Base-by-base conservation (phyloP, 2,329 filamentous ascomycete species). In the Fusarium sp. region DNA sequence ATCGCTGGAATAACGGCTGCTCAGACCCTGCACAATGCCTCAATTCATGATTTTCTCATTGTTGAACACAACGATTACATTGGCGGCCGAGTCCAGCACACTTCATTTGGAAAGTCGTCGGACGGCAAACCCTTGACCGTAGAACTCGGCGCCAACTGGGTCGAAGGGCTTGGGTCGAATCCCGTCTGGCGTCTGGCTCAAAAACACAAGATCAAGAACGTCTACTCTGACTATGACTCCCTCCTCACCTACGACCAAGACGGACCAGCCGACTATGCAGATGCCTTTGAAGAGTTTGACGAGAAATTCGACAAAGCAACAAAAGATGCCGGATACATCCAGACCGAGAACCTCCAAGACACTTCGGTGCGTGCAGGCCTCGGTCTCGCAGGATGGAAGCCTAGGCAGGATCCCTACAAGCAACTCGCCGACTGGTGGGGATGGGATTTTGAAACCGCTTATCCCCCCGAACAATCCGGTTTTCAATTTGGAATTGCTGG, bases 81-180 rank as follows among this genome's bases (percentile, higher is more conserved):
- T 66, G 91, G 92, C 2, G 92, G 92, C 2, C 87, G 91, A 8
- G 86, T 91, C 38, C 82, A 82, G 18, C 87, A 92, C 68, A 86
- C 86, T 0, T 82, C 84, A 0, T 92, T 93, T 75, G 91, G 91
- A 8, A 81, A 84, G 18, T 79, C 81, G 6, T 33, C 81, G 0
- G 82, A 88, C 38, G 89, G 89, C 0, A 83, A 86, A 0, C 86
- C 89, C 0, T 91, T 90, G 68, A 85, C 84, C 0, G 84, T 94
- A 11, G 92, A 93, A 79, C 82, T 92, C 1, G 92, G 92, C 2
- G 91, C 92, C 8, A 94, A 93, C 70, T 94, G 92, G 92, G 80
- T 86, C 0, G 78, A 82, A 6, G 75, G 69, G 1, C 62, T 71
- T 14, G 68, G 65, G 8, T 70, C 73, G 56, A 91, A 93, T 59